phyloP scores from a whole-genome alignment of 108 stramenopile species.

The Hondaea fermentalgiana region DNA sequence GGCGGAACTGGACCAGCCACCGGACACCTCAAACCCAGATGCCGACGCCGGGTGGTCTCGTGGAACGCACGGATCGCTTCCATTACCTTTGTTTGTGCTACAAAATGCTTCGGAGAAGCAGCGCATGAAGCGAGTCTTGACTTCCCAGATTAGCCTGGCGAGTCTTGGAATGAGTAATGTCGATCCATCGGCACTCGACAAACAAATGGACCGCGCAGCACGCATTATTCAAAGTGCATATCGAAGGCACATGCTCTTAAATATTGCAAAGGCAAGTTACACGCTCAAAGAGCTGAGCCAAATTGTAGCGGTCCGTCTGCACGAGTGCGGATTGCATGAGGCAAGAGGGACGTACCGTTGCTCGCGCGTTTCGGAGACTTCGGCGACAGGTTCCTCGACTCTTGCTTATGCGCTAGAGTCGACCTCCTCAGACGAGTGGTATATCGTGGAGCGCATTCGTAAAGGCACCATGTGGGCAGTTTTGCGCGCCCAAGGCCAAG shows the following conservation, averaged over 20 bases:
- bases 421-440: neutral
- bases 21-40: neutral
- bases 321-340: neutral
- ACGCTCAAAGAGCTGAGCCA: neutral
- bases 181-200: neutral
- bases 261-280: neutral
- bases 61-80: neutral
- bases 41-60: neutral
- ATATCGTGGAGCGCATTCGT: neutral
- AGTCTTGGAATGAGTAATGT: too few relatives aligned
- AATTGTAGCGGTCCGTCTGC: neutral
- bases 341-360: neutral
- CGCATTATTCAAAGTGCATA: neutral
- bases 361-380: neutral
- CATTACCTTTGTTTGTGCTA: neutral
- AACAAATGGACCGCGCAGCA: neutral
- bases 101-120: neutral
- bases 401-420: neutral
- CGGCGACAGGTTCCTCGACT: neutral
- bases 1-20: too few relatives aligned
- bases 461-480: neutral
- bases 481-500: neutral
- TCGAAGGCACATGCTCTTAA: neutral
- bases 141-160: too few relatives aligned
- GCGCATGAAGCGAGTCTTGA: neutral